Evolutionary conservation across 495 filamentous ascomycete species (phyloP), one percentile per base, ranked within the genome.

Genomic region (Talaromyces stipitatus): DNA sequence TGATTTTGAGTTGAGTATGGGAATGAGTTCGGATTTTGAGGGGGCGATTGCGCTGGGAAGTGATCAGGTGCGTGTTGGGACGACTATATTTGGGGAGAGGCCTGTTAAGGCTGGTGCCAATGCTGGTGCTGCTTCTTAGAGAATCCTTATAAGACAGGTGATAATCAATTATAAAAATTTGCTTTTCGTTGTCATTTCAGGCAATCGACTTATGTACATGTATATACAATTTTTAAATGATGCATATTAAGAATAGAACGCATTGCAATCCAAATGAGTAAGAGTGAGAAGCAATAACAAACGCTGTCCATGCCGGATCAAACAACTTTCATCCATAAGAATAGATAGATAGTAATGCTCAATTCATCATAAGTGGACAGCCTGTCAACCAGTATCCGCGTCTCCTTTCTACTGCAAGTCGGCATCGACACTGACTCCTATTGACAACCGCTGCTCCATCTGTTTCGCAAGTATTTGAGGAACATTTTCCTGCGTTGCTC

Each of bases 21-120:
- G 85, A 2, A 98, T 98, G 94, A 96, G 91, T 68, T 82, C 84
- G 64, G 94, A 98, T 75, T 98, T 89, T 68, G 95, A 97, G 73
- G 88, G 86, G 1, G 94, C 92, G 12, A 88, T 98, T 69, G 69
- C 65, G 14, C 71, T 87, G 73, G 94, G 95, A 0, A 95, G 91
- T 75, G 81, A 83, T 61, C 89, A 97, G 78, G 92, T 98, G n/a
- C 78, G 94, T n/a, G 83, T 98, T 18, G 94, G 94, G 3, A 97
- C 87, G 60, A 90, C 88, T 16, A 94, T 98, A 45, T 98, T 98
- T 71, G 94, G 94, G 29, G 74, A 84, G 63, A 74, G 94, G 66
- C 87, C 87, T 50, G 72, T 80, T 23, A 95, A 84, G 77, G 73
- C 78, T 51, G 85, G 92, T 64, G 87, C 87, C 2, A 84, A 43